These are phyloP conservation scores for Spergularia bocconei DNA, from an alignment of 148 eudicot genomes.

Conservation along the genomic window DNA sequence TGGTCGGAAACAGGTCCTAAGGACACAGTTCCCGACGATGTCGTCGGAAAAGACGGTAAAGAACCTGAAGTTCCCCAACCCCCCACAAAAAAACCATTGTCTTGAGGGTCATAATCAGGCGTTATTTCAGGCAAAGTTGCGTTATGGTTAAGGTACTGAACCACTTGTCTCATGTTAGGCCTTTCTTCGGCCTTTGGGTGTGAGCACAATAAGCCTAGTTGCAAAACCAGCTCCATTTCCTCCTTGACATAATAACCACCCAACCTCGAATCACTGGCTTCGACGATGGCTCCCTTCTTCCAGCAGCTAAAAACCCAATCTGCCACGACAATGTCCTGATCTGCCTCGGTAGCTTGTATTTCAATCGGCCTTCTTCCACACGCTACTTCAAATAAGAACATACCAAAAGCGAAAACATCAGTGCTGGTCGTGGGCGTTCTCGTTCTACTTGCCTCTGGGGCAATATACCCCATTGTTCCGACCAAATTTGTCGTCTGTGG, in stretches of 20 bases:
- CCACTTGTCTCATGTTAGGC: slow-evolving; percentile 36
- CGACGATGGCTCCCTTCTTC: slow-evolving; percentile 24
- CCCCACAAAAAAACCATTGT: not conserved
- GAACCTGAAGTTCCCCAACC: not conserved
- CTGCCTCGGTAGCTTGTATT: not conserved
- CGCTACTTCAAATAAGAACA: slow-evolving; percentile 34
- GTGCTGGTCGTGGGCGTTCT: slow-evolving; percentile 27
- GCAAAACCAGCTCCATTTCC: slow-evolving; percentile 34
- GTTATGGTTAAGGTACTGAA: slow-evolving; percentile 17
- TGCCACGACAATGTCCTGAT: slow-evolving; percentile 13
- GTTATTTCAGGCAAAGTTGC: slow-evolving; percentile 20
- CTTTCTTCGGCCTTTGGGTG: slow-evolving; percentile 28
- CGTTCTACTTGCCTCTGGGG: slow-evolving; percentile 33
- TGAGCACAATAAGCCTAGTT: slow-evolving; percentile 31
- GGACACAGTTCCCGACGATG: not conserved
- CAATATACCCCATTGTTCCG: slow-evolving; percentile 41
- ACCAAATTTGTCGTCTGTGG: slow-evolving; percentile 34
- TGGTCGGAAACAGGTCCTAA: not conserved
- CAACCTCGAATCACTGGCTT: slow-evolving; percentile 26
- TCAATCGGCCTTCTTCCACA: slow-evolving; percentile 41
- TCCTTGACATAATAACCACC: slow-evolving; percentile 17
- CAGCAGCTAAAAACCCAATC: slow-evolving; percentile 26
- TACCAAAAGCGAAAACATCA: slow-evolving; percentile 36
- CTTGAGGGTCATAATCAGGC: slow-evolving; percentile 13
- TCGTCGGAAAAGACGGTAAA: not conserved